Evolutionary conservation across 441 rosid species (phyloP).

Genomic region (Pelargonium cotyledonis): DNA sequence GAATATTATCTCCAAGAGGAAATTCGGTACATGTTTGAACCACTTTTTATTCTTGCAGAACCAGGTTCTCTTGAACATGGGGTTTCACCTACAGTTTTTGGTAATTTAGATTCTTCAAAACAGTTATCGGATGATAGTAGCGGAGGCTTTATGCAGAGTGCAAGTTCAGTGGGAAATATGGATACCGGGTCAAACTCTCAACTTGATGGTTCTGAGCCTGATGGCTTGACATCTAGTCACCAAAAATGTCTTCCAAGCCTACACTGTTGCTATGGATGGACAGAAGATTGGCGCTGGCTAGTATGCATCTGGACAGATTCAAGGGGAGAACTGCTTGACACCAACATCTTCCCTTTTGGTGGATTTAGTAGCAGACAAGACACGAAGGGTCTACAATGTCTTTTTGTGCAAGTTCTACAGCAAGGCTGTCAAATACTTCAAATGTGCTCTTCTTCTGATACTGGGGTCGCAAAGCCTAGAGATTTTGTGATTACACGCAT

Average conservation of each 20-base stretch:
- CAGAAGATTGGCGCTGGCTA: conserved; percentile 99
- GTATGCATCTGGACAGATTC: conserved; percentile 99
- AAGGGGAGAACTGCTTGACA: conserved; percentile 97
- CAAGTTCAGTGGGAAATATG: conserved; percentile 49
- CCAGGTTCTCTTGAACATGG: conserved; percentile 93
- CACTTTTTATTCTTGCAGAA: conserved; percentile 93
- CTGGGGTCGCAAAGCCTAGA: conserved; percentile 73
- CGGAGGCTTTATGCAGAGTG: conserved; percentile 55
- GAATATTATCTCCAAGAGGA: conserved; percentile 65
- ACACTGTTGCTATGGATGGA: conserved; percentile 99
- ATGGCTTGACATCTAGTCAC: conserved; percentile 41
- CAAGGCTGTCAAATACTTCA: conserved; percentile 99
- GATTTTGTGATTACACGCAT: conserved; percentile 89
- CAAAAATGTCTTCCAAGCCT: conserved; percentile 75
- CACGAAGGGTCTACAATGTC: conserved; percentile 97
- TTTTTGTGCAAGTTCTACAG: conserved; percentile 94
- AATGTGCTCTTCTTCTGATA: conserved; percentile 75
- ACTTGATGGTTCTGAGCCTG: conserved; percentile 62
- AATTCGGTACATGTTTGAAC: conserved; percentile 80
- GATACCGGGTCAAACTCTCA: conserved; percentile 68
- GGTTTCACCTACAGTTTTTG: conserved; percentile 49
- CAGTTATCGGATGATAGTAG: conserved; percentile 53
- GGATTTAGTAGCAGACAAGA: conserved; percentile 99
- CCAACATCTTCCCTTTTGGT: conserved; percentile 95
- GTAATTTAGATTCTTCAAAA: conserved; percentile 63